Percentiles rank a stretch among this genome's conserved stretches.
Conservation (phyloP, 495 filamentous ascomycete genomes). For the Penicillium atrosanguineum region DNA sequence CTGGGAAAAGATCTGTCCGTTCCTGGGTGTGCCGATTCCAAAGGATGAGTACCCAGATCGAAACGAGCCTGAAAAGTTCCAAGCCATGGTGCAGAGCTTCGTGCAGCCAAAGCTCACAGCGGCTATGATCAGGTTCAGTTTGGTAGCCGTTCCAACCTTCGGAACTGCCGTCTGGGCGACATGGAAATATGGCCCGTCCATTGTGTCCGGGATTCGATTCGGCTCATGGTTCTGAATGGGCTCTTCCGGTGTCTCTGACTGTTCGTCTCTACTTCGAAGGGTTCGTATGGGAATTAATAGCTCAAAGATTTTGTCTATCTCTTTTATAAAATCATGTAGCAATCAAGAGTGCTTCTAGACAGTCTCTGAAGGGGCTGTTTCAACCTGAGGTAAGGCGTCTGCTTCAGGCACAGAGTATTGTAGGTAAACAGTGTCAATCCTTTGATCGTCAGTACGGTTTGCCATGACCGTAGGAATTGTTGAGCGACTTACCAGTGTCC, state of each 20-base stretch:
- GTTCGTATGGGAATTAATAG: too few relatives aligned
- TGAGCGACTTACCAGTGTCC: conserved; percentile 14
- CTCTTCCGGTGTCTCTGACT: too few relatives aligned
- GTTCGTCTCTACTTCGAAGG: too few relatives aligned
- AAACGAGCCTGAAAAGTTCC: conserved; percentile 27
- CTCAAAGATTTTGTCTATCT: too few relatives aligned
- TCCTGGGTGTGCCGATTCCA: conserved; percentile 21
- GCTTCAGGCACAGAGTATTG: conserved; percentile 8
- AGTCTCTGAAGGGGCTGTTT: too few relatives aligned
- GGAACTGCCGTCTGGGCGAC: conserved; percentile 12
- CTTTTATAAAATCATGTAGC: too few relatives aligned
- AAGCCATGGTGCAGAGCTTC: conserved; percentile 9
- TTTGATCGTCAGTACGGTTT: not conserved
- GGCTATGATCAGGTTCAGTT: conserved; percentile 12
- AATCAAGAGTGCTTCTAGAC: too few relatives aligned
- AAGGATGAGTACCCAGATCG: conserved; percentile 20
- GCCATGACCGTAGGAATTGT: not conserved
- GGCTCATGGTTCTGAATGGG: not conserved
- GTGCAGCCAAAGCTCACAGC: conserved; percentile 10
- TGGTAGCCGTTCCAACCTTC: conserved; percentile 6
- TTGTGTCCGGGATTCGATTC: not conserved
- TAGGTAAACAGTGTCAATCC: conserved; percentile 24
- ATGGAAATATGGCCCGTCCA: conserved; percentile 11
- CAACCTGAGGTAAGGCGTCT: too few relatives aligned
- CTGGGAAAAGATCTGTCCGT: conserved; percentile 29